Evolutionary conservation across 257 asterid genomes (phyloP).

Genomic region (Gynochthodes officinalis): DNA sequence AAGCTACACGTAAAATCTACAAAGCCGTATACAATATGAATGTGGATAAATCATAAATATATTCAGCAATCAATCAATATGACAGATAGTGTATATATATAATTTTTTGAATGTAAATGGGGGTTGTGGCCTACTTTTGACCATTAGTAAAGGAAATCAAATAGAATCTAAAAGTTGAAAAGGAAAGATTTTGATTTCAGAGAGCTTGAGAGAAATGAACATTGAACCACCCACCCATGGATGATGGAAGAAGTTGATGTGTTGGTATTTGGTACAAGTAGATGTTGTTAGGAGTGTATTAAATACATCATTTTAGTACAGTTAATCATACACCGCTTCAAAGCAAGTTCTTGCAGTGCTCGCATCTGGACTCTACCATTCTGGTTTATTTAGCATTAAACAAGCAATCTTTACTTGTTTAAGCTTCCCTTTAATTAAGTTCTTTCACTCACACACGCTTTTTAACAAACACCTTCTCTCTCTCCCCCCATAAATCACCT

Average conservation of each 20-base stretch:
- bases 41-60: no score
- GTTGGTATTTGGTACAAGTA: no score
- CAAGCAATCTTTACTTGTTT: constrained; percentile 15
- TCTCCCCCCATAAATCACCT: constrained; percentile 12
- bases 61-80: constrained; percentile 3
- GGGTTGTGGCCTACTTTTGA: neutral
- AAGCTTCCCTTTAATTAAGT: constrained; percentile 24
- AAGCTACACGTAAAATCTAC: no score
- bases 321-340: no score
- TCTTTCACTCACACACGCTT: constrained; percentile 6
- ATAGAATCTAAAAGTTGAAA: constrained; percentile 7
- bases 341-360: no score
- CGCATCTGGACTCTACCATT: no score
- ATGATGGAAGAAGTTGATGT: neutral
- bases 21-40: no score
- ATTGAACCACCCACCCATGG: constrained; percentile 4
- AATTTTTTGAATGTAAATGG: neutral
- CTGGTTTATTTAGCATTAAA: constrained; percentile 6
- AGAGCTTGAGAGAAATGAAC: constrained; percentile 3
- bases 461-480: constrained; percentile 11
- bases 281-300: neutral
- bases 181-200: constrained; percentile 5
- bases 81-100: neutral
- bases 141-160: constrained; percentile 1
- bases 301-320: no score